Base-by-base conservation (phyloP, 2,329 filamentous ascomycete genomes). In the Meredithiella fracta region DNA sequence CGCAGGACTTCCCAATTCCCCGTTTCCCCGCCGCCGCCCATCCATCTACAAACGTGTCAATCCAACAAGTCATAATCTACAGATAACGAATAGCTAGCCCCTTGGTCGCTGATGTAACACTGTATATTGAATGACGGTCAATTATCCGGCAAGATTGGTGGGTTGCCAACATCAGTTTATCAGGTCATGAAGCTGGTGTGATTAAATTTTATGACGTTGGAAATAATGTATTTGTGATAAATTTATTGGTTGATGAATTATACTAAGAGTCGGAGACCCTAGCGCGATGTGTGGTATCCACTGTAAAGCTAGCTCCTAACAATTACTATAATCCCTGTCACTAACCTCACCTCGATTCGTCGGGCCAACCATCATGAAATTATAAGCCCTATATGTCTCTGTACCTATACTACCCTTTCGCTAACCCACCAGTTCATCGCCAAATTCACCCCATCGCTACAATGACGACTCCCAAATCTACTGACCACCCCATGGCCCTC, bases 401-500 rank as follows among this genome's bases (percentile, higher is more conserved):
- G 11, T 20, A 44, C 17, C n/a, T 34, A 34, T 5, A 34, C 11
- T 11, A 34, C 11, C 29, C 29, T 5, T 34, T 11, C 5, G 5
- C 29, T 34, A 5, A 34, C 29, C 7, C 11, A 11, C 44, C 22
- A 23, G 7, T 25, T 26, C 40, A 42, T 50, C 20, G n/a, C 40
- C 23, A 26, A n/a, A n/a, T n/a, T n/a, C n/a, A n/a, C 44, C 44
- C 17, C 14, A n/a, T 3, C 8, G n/a, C 44, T 14, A 23, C 9
- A 2, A 49, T 26, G 8, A 52, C 42, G 34, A 8, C 50, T 14
- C 40, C 54, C 9, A 34, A 34, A 34, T 50, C 31, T 26, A 20
- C 54, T 22, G 34, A 34, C n/a, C 37, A 69, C 64, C 71, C 69
- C 22, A 72, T 76, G 64, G 70, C 72, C 60, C 70, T 78, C 58